A percentile compares a stretch with the other conserved stretches of the same genome.
phyloP scores from a whole-genome alignment of 805 yeast species.

The Saccharomycopsis sp. region DNA sequence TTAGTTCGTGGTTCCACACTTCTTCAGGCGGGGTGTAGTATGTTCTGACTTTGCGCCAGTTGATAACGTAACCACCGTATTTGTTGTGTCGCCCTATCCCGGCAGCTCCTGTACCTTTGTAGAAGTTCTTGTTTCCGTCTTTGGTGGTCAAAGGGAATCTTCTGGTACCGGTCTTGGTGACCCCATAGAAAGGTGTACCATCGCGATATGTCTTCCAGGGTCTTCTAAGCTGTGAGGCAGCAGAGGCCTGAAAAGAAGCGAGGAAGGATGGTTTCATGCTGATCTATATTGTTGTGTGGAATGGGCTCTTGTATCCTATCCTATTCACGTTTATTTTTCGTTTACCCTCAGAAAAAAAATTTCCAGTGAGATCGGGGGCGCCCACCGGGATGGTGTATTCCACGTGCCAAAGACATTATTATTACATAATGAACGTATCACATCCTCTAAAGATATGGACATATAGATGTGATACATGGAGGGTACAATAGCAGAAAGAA shows the following conservation, averaged over 20 bases:
- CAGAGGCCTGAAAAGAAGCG: slow-evolving; percentile 39
- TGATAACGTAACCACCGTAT: slow-evolving; percentile 64
- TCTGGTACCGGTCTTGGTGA: slow-evolving; percentile 68
- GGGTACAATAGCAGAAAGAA: too few species aligned
- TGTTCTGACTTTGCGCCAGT: slow-evolving; percentile 83
- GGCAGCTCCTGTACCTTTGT: slow-evolving; percentile 93
- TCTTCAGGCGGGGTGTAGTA: slow-evolving; percentile 62
- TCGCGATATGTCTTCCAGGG: slow-evolving; percentile 87
- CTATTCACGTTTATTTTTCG: too few species aligned
- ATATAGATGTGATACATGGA: too few species aligned
- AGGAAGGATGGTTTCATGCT: slow-evolving; percentile 43
- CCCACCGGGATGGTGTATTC: too few species aligned
- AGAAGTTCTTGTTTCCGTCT: slow-evolving; percentile 87
- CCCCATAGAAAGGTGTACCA: slow-evolving; percentile 78
- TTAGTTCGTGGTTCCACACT: slow-evolving; percentile 37
- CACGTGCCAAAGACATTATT: too few species aligned
- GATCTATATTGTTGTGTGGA: background rate
- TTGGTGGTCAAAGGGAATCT: slow-evolving; percentile 81
- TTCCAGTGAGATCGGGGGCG: too few species aligned
- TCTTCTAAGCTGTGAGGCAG: slow-evolving; percentile 46
- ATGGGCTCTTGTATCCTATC: too few species aligned
- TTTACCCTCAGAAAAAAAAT: too few species aligned
- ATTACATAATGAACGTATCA: too few species aligned
- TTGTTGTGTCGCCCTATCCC: slow-evolving; percentile 80
- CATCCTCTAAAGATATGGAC: too few species aligned